Conservation (phyloP, 495 filamentous ascomycete species). For the Sordaria brevicollis region DNA sequence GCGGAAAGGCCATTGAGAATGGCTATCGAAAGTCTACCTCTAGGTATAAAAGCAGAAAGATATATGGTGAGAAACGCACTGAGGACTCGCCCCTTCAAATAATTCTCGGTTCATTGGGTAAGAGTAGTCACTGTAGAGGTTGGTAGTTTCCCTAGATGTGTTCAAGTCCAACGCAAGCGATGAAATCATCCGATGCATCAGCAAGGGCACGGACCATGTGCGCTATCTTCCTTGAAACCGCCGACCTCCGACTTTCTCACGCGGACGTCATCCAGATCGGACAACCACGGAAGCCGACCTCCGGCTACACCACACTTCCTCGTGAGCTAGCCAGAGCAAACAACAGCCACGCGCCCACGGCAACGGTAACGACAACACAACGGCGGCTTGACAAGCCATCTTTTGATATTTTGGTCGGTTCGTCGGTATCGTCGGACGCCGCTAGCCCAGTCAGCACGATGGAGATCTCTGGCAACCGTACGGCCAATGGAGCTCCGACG, state of each 20-base stretch:
- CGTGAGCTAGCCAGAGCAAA: neutral
- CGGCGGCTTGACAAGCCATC: neutral
- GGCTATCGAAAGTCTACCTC: no score
- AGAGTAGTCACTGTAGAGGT: no score
- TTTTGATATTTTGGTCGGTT: neutral
- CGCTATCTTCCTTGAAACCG: neutral
- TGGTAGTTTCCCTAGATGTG: no score
- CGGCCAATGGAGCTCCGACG: neutral
- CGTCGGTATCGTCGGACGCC: neutral
- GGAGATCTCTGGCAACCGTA: neutral
- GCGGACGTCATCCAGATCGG: constrained; percentile 12
- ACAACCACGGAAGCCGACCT: neutral
- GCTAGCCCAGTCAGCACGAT: neutral
- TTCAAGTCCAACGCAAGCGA: neutral
- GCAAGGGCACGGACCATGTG: neutral
- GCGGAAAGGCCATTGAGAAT: no score
- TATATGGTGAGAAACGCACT: no score
- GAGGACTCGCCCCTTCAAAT: no score
- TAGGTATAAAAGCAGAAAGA: no score
- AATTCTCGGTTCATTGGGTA: no score
- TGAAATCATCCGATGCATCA: neutral
- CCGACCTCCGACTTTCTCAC: constrained; percentile 4
- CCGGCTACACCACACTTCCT: neutral
- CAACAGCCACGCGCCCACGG: no score
- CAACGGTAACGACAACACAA: constrained; percentile 4